Evolutionary conservation across 345 rosid species (phyloP), one percentile per base, ranked within the genome.

Genomic region (Trapa bicornis): DNA sequence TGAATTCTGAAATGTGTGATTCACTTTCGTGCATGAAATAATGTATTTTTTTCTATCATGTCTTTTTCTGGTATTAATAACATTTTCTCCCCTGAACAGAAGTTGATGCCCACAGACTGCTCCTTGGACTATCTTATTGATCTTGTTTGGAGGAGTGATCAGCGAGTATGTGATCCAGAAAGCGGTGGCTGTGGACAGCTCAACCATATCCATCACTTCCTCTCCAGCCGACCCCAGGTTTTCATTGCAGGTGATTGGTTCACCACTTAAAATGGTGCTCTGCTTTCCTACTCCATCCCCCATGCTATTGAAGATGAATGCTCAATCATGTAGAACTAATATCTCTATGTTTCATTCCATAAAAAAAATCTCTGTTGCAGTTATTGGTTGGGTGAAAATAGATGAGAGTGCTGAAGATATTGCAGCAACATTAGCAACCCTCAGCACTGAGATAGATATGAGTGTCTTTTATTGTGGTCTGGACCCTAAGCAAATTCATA

Each of bases 351-450:
- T 22, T 22, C 29, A 22, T 22, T 22, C 29, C 29, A 22, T 22
- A 22, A 22, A 22, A 22, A 22, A 22, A 22, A 22, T 22, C 0
- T 11, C 13, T 11, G 13, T 80, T 78, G 83, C 85, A 94, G 97
- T 94, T 78, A 70, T 94, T 68, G 99, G 99, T 71, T 94, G 99
- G 99, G 91, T 88, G 81, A 90, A 83, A 70, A 88, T 97, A 58
- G 82, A 96, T 47, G 99, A 94, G 80, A 83, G 74, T 73, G 88
- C 80, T 52, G 84, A 83, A 62, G 92, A 94, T 79, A 90, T 94
- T 77, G 80, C 79, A 69, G 96, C 89, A 70, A 94, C 99, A 50
- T 75, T 94, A 75, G 80, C 89, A 63, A 87, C 91, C 65, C 76
- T 94, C 62, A 78, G 72, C 72, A 83, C 91, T 5, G 94, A 88